Evolutionary conservation across 768 basidiomycete species (phyloP), one percentile per base, ranked within the genome.

Genomic region (Mycena crocata): DNA sequence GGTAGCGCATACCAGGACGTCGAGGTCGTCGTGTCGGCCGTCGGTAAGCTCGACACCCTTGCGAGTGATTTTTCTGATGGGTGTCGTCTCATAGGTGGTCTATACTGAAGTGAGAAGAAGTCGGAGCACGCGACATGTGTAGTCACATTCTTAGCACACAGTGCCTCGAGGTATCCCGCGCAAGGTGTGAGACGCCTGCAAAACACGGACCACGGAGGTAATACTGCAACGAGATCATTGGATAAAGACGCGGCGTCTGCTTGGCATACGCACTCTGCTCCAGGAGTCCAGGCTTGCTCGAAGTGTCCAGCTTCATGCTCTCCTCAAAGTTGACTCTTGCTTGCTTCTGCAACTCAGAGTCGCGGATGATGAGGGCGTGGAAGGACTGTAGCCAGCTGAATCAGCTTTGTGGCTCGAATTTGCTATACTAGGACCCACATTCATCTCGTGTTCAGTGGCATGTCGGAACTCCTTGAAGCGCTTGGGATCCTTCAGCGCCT

Each of bases 101-200:
- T 64, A n/a, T 21, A 14, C 26, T 23, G 34, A 2, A 37, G 15
- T 56, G 52, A 63, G 54, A 32, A 9, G 24, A 13, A n/a, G n/a
- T n/a, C 12, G 28, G n/a, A 15, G 32, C 37, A 28, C 10, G 37
- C 6, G 31, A 8, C 35, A 21, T 39, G 21, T 40, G 24, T 15
- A 52, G 56, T 44, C 13, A 64, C 63, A n/a, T 64, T 64, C 8
- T 57, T 49, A 14, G 63, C 55, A 34, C 55, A 50, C 17, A 64
- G 39, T 6, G 63, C 63, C 46, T 42, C 24, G 13, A 64, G 55
- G 34, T 64, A 64, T 58, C 63, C 63, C 17, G n/a, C 63, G 57
- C 63, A 51, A 3, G 63, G 63, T 50, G 63, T 64, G 63, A 64
- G 63, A 19, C 63, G 63, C 14, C 63, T 35, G 63, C 63, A 64